A percentile compares a stretch with the other conserved stretches of the same genome.
phyloP scores from a whole-genome alignment of 257 asterid genomes.

The Scutellaria barbata region DNA sequence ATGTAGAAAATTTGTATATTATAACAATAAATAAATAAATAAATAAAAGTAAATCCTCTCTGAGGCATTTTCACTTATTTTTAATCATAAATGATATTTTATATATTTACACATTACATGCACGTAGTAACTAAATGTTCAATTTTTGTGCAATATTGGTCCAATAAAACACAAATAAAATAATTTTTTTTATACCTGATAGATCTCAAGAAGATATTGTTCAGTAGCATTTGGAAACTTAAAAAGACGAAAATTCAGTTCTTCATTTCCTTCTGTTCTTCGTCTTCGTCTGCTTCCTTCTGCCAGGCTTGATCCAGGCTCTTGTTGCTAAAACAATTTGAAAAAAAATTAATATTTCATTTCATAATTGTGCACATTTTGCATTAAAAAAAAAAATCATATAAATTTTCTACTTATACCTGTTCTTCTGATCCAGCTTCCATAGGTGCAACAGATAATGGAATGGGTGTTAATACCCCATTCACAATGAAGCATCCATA shows the following conservation, averaged over 20 bases:
- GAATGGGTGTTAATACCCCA: not conserved
- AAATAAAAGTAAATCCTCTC: no score
- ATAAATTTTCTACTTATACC: no score
- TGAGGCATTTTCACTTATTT: no score
- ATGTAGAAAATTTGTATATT: no score
- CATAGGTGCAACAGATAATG: not conserved
- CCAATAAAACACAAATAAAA: not conserved
- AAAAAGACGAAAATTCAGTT: constrained; percentile 10
- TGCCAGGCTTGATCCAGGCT: not conserved
- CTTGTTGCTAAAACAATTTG: no score
- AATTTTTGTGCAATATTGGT: no score
- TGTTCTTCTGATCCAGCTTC: not conserved
- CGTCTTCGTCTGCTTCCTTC: not conserved
- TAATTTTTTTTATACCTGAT: not conserved
- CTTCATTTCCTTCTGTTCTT: not conserved
- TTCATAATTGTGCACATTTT: no score
- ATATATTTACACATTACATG: no score
- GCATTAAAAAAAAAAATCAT: not conserved
- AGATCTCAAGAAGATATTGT: constrained; percentile 15
- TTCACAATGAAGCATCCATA: not conserved
- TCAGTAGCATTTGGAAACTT: not conserved
- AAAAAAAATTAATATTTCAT: no score
- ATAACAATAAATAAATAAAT: no score
- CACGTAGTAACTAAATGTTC: no score
- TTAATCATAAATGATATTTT: no score